phyloP scores from a whole-genome alignment of 2,329 filamentous ascomycete species.

The Scedosporium boydii region DNA sequence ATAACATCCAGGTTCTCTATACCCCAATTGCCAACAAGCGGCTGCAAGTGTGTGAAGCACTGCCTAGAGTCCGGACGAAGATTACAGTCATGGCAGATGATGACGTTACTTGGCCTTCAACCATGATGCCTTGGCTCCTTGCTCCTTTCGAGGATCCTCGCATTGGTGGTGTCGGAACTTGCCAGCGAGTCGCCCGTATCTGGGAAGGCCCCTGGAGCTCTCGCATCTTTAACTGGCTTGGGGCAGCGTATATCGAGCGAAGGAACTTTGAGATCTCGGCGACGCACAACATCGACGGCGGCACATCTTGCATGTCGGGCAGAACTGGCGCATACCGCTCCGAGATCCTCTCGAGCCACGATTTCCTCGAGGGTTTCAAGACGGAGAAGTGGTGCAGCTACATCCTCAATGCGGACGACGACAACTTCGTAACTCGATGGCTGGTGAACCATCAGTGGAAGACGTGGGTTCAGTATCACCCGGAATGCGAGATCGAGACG shows the following conservation, averaged over 20 bases:
- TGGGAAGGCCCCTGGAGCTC: constrained; percentile 48
- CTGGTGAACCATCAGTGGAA: constrained; percentile 87
- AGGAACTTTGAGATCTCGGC: constrained; percentile 96
- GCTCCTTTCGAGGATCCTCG: constrained; percentile 78
- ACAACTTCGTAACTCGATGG: constrained; percentile 98
- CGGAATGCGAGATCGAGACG: constrained; percentile 83
- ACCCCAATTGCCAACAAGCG: constrained; percentile 90
- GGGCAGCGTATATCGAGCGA: constrained; percentile 83
- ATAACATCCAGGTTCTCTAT: constrained; percentile 63
- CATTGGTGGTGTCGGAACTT: constrained; percentile 87
- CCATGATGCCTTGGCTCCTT: constrained; percentile 81
- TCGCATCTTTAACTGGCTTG: constrained; percentile 77
- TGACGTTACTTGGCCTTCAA: constrained; percentile 85
- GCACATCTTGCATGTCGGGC: constrained; percentile 93
- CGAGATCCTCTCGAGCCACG: constrained; percentile 73
- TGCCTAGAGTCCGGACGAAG: constrained; percentile 71
- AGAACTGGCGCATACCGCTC: constrained; percentile 88
- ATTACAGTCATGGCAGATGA: constrained; percentile 94
- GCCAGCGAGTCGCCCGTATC: constrained; percentile 71
- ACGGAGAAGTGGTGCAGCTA: constrained; percentile 84
- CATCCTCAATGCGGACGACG: constrained; percentile 90
- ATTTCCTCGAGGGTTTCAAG: constrained; percentile 82
- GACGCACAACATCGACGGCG: constrained; percentile 88
- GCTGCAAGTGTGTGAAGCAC: constrained; percentile 82
- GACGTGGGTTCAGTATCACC: constrained; percentile 91